Evolutionary conservation across 2,329 filamentous ascomycete genomes (phyloP).

Genomic region (Knufia fluminis): DNA sequence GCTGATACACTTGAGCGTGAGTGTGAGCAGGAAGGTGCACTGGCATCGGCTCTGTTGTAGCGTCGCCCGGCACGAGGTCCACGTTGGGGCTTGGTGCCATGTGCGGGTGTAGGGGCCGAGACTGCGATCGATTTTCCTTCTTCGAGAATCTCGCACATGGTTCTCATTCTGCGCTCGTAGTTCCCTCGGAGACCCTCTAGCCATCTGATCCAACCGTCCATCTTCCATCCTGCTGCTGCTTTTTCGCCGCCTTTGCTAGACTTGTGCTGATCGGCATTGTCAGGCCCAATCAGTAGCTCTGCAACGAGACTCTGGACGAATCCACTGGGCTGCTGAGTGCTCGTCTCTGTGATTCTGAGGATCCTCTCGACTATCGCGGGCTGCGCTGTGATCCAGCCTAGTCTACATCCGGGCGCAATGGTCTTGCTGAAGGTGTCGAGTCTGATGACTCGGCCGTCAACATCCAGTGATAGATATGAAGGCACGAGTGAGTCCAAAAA

Average conservation of each 20-base stretch:
- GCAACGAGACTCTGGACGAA: slow-evolving; percentile 80
- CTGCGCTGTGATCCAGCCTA: slow-evolving; percentile 85
- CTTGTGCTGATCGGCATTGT: slow-evolving; percentile 42
- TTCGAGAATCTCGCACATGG: slow-evolving; percentile 67
- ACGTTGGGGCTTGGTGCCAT: slow-evolving; percentile 28
- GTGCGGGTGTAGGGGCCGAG: slow-evolving; percentile 49
- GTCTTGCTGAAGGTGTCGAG: slow-evolving; percentile 94
- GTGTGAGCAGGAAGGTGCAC: background rate
- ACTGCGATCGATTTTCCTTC: slow-evolving; percentile 47
- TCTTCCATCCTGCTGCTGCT: slow-evolving; percentile 60
- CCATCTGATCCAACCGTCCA: slow-evolving; percentile 84
- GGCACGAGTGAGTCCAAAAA: slow-evolving; percentile 79
- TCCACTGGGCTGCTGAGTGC: slow-evolving; percentile 76
- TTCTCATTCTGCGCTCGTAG: slow-evolving; percentile 76
- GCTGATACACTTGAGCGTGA: background rate
- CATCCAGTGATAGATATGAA: slow-evolving; percentile 72
- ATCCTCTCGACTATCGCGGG: slow-evolving; percentile 68
- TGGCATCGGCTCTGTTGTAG: slow-evolving; percentile 23
- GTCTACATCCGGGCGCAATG: slow-evolving; percentile 75
- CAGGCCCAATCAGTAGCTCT: slow-evolving; percentile 63
- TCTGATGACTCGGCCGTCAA: slow-evolving; percentile 76
- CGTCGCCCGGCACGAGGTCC: slow-evolving; percentile 20
- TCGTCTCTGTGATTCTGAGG: slow-evolving; percentile 62
- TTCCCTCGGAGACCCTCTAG: slow-evolving; percentile 71
- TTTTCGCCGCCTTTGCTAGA: slow-evolving; percentile 38